A percentile compares a stretch with the other conserved stretches of the same genome.
Evolutionary conservation across 2,329 filamentous ascomycete genomes (phyloP).

Genomic region (Pseudogymnoascus sp.): DNA sequence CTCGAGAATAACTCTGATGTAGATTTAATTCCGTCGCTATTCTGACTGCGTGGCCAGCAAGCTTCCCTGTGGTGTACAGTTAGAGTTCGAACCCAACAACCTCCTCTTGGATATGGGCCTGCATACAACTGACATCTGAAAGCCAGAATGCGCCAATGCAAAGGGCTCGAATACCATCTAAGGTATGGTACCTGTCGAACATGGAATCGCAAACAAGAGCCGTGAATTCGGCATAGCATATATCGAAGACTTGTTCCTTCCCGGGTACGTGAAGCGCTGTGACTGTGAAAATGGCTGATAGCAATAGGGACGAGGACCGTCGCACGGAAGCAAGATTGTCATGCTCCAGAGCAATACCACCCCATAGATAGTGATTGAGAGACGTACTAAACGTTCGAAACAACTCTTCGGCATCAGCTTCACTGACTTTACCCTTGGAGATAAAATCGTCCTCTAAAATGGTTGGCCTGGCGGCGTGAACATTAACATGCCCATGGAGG

Average conservation of each 20-base stretch:
- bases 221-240: constrained; percentile 50
- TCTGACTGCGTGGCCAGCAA: constrained; percentile 49
- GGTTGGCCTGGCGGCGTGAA: constrained; percentile 10
- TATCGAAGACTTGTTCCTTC: constrained; percentile 42
- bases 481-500: constrained; percentile 28
- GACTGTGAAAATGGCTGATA: constrained; percentile 49
- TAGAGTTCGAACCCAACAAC: background rate
- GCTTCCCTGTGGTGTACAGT: constrained; percentile 44
- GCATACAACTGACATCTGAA: constrained; percentile 38
- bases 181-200: constrained; percentile 47
- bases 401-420: constrained; percentile 41
- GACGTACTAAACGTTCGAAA: constrained; percentile 39
- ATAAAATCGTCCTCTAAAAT: constrained; percentile 40
- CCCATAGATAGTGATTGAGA: constrained; percentile 45
- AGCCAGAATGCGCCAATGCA: constrained; percentile 58
- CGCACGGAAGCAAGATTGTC: constrained; percentile 41
- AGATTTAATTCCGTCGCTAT: constrained; percentile 50
- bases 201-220: constrained; percentile 47
- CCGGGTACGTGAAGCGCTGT: constrained; percentile 51
- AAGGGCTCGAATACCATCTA: constrained; percentile 51
- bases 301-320: constrained; percentile 46
- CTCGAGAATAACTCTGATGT: constrained; percentile 44
- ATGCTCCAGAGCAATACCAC: constrained; percentile 42
- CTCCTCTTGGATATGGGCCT: background rate
- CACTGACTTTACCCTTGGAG: constrained; percentile 37